Percentiles rank a stretch among this genome's conserved stretches.
Evolutionary conservation across 2,329 filamentous ascomycete species (phyloP).

Genomic region (Teratosphaeria nubilosa): DNA sequence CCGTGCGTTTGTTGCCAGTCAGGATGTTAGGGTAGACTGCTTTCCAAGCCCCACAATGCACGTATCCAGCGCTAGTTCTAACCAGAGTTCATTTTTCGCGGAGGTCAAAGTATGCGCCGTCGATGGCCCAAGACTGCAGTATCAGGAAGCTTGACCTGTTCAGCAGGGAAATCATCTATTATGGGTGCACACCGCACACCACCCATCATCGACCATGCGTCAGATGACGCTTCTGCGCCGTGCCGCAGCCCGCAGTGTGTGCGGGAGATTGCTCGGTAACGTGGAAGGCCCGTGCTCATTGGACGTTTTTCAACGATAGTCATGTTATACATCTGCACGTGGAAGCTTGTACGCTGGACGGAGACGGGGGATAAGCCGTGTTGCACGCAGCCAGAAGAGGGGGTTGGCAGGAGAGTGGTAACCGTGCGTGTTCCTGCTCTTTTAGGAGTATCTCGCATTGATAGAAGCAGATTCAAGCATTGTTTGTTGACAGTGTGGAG

Average conservation of each 20-base stretch:
- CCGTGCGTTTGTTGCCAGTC: background rate
- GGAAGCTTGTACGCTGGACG: background rate
- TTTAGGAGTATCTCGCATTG: background rate
- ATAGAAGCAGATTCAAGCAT: background rate
- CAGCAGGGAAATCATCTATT: background rate
- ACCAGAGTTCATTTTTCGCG: background rate
- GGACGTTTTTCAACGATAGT: slow-evolving; percentile 1
- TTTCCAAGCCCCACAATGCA: background rate
- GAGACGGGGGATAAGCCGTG: slow-evolving; percentile 5
- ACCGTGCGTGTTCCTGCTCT: background rate
- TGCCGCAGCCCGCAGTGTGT: background rate
- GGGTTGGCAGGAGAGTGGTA: background rate
- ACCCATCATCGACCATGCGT: background rate
- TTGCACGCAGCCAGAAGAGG: background rate
- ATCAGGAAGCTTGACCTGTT: background rate
- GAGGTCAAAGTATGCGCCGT: background rate
- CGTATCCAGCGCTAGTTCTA: background rate
- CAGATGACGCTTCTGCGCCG: background rate
- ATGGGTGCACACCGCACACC: background rate
- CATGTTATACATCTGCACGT: slow-evolving; percentile 1
- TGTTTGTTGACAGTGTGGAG: slow-evolving; percentile 1
- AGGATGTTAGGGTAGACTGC: too few relatives aligned
- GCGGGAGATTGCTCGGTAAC: background rate
- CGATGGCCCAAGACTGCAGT: background rate
- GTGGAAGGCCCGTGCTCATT: slow-evolving; percentile 3